These are phyloP conservation scores for Calonectria naviculata DNA, from an alignment of 2,329 filamentous ascomycete species.

Conservation along the genomic window DNA sequence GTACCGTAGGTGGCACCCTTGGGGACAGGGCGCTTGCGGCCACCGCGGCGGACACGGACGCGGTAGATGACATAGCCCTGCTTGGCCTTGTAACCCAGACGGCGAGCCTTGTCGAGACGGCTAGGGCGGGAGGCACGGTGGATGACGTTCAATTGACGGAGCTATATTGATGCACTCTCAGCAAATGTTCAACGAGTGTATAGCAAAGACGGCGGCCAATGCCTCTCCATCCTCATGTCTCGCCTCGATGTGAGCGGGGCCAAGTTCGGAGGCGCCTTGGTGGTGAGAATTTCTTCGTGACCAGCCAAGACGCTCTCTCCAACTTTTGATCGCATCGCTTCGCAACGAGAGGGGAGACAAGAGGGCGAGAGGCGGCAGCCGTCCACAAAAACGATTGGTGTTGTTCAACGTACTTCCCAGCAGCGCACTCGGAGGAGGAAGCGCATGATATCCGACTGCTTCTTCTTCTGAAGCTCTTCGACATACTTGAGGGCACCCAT, in stretches of 20 bases:
- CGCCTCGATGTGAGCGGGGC: constrained; percentile 15
- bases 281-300: constrained; percentile 29
- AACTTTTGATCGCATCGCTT: constrained; percentile 21
- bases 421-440: constrained; percentile 99
- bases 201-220: constrained; percentile 67
- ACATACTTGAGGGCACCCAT: constrained; percentile 99
- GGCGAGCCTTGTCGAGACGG: constrained; percentile 99
- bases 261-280: neutral
- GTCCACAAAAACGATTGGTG: constrained; percentile 50
- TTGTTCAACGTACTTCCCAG: constrained; percentile 91
- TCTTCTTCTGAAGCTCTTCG: constrained; percentile 99
- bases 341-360: constrained; percentile 23
- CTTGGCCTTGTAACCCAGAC: constrained; percentile 99
- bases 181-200: constrained; percentile 99
- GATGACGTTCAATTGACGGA: constrained; percentile 99
- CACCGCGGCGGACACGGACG: constrained; percentile 97
- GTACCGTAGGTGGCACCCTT: constrained; percentile 99
- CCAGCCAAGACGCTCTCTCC: constrained; percentile 19
- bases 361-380: constrained; percentile 40
- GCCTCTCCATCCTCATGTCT: constrained; percentile 19
- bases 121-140: constrained; percentile 98
- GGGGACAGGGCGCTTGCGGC: constrained; percentile 94
- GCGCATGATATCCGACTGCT: constrained; percentile 99
- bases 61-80: constrained; percentile 99
- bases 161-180: constrained; percentile 99